Conservation (phyloP, 2,329 filamentous ascomycete species). For the Magnaporthiopsis rhizophila region DNA sequence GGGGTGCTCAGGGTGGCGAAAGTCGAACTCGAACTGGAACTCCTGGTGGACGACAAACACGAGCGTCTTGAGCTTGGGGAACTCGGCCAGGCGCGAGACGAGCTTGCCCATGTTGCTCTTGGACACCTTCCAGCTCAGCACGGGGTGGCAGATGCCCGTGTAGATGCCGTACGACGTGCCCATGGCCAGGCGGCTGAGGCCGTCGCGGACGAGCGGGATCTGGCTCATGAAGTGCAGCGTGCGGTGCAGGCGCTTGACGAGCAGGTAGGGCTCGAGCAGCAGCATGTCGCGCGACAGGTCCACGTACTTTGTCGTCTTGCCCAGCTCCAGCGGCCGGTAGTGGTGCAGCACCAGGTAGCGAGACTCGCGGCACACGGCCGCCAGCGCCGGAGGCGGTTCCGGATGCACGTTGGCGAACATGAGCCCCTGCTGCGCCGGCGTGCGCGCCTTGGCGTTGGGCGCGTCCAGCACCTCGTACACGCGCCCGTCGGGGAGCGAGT, state of each 20-base stretch:
- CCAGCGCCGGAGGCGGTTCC: conserved; percentile 35
- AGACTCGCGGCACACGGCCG: conserved; percentile 35
- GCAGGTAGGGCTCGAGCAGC: conserved; percentile 38
- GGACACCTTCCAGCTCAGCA: conserved; percentile 35
- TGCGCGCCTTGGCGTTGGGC: conserved; percentile 31
- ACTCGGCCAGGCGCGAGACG: conserved; percentile 31
- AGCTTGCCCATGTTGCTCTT: conserved; percentile 35
- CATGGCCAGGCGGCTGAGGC: conserved; percentile 31
- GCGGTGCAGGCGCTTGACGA: conserved; percentile 37
- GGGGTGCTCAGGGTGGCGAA: conserved; percentile 18
- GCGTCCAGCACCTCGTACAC: conserved; percentile 40
- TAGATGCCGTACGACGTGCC: conserved; percentile 38
- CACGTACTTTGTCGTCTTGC: conserved; percentile 37
- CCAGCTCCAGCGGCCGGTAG: conserved; percentile 36
- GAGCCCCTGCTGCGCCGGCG: conserved; percentile 30
- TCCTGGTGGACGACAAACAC: conserved; percentile 40
- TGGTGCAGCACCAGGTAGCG: conserved; percentile 32
- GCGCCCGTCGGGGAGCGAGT: conserved; percentile 34
- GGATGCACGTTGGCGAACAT: conserved; percentile 39
- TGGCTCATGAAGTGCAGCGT: conserved; percentile 37
- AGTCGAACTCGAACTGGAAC: conserved; percentile 36
- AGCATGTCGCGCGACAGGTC: conserved; percentile 37
- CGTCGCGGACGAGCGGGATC: conserved; percentile 33
- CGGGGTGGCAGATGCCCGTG: conserved; percentile 35
- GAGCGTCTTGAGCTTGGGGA: conserved; percentile 30